These are phyloP conservation scores for Apiospora malaysiana DNA, from an alignment of 2,329 filamentous ascomycete genomes.

Conservation along the genomic window DNA sequence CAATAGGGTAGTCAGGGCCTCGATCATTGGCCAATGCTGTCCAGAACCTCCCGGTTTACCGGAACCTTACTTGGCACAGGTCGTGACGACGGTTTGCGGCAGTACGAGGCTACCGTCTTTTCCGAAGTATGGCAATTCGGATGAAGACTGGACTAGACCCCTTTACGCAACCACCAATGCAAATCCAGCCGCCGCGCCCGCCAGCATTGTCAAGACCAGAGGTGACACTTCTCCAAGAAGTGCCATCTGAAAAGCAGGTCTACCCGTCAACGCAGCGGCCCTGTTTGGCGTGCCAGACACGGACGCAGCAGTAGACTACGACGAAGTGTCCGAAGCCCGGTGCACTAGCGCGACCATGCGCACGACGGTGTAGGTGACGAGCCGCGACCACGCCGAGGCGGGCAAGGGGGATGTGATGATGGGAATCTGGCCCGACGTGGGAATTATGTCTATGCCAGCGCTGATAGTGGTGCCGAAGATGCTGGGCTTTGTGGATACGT, in stretches of 20 bases:
- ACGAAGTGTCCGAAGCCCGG: not conserved
- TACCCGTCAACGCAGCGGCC: not conserved
- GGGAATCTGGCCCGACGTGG: not conserved
- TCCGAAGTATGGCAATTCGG: not conserved
- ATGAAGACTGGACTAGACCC: not conserved
- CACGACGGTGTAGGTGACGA: not conserved
- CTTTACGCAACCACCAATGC: not conserved
- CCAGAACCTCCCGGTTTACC: not conserved
- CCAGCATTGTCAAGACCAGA: not conserved
- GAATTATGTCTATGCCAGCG: not conserved
- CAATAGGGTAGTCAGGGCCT: no score
- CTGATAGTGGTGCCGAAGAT: not conserved
- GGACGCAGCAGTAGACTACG: no score
- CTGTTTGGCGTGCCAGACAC: no score
- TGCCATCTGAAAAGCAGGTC: not conserved
- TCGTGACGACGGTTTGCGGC: not conserved
- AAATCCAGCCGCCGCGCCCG: not conserved
- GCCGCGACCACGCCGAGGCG: no score
- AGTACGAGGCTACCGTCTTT: not conserved
- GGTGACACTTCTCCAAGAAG: not conserved
- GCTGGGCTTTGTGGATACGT: not conserved
- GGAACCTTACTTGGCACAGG: slow-evolving; percentile 1
- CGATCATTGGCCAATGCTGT: not conserved
- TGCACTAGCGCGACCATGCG: not conserved
- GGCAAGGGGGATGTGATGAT: not conserved